Conservation (phyloP, 352 stramenopile species). For the Peronospora belbahrii region DNA sequence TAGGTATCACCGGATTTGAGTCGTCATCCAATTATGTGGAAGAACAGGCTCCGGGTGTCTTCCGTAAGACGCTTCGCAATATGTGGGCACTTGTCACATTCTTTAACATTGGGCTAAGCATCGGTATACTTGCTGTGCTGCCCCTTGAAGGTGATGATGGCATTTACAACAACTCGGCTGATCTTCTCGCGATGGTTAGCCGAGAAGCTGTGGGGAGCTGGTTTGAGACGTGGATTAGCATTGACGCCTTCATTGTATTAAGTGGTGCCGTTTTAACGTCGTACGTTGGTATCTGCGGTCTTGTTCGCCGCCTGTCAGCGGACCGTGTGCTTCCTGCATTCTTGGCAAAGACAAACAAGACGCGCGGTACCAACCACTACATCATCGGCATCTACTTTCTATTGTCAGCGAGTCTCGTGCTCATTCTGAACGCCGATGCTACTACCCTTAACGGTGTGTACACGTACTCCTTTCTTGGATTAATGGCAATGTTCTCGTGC, state of each 20-base stretch:
- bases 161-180: constrained; percentile 29
- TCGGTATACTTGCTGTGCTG: constrained; percentile 65
- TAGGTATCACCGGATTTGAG: constrained; percentile 87
- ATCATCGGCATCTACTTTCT: constrained; percentile 69
- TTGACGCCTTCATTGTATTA: constrained; percentile 87
- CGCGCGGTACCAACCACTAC: constrained; percentile 61
- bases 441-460: constrained; percentile 73
- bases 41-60: constrained; percentile 72
- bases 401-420: constrained; percentile 53
- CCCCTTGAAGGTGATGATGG: constrained; percentile 39
- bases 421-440: constrained; percentile 66
- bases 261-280: constrained; percentile 77
- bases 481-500: constrained; percentile 78
- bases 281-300: constrained; percentile 71
- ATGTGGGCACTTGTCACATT: constrained; percentile 76
- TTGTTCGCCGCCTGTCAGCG: constrained; percentile 60
- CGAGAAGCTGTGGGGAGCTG: constrained; percentile 26
- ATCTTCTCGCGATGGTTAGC: constrained; percentile 67
- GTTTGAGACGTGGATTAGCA: constrained; percentile 43
- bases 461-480: constrained; percentile 72
- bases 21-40: constrained; percentile 84
- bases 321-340: constrained; percentile 57
- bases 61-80: constrained; percentile 58
- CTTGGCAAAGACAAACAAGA: constrained; percentile 47
- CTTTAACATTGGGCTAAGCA: constrained; percentile 76